Percentiles rank a stretch among this genome's conserved stretches.
phyloP scores from a whole-genome alignment of 2,329 filamentous ascomycete genomes.

The Aspergillus latus region DNA sequence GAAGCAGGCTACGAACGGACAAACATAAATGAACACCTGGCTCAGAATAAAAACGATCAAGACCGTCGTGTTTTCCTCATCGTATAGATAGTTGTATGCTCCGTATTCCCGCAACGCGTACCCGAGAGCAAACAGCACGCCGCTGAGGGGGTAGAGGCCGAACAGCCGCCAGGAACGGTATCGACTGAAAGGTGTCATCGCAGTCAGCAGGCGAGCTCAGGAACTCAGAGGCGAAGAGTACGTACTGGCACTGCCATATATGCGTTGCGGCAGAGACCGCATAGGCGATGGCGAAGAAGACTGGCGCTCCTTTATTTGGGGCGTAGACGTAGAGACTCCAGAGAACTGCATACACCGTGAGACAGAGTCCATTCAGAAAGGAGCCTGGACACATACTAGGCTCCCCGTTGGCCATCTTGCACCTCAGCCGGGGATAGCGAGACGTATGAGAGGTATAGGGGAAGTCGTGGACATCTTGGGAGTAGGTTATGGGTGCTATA shows the following conservation, averaged over 20 bases:
- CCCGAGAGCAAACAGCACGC: conserved; percentile 56
- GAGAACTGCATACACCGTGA: background rate
- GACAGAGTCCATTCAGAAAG: background rate
- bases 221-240: conserved; percentile 9
- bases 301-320: conserved; percentile 56
- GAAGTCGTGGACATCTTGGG: too few relatives aligned
- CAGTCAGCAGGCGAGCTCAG: conserved; percentile 9
- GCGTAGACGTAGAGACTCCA: conserved; percentile 50
- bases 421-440: background rate
- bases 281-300: conserved; percentile 54
- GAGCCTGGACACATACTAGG: background rate
- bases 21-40: conserved; percentile 40
- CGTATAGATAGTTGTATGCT: conserved; percentile 51
- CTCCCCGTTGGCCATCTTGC: background rate
- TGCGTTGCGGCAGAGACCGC: conserved; percentile 41
- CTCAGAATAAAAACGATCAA: conserved; percentile 27
- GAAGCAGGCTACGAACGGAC: conserved; percentile 30
- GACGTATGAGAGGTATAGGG: too few relatives aligned
- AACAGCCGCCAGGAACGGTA: conserved; percentile 60
- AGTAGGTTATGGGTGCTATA: too few relatives aligned
- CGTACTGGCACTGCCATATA: conserved; percentile 57
- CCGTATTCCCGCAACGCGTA: conserved; percentile 57
- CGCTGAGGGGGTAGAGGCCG: conserved; percentile 55
- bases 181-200: conserved; percentile 39
- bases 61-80: conserved; percentile 20